Percentiles rank a stretch among this genome's conserved stretches.
Conservation (phyloP, 495 filamentous ascomycete genomes). For the Cercophora scortea region DNA sequence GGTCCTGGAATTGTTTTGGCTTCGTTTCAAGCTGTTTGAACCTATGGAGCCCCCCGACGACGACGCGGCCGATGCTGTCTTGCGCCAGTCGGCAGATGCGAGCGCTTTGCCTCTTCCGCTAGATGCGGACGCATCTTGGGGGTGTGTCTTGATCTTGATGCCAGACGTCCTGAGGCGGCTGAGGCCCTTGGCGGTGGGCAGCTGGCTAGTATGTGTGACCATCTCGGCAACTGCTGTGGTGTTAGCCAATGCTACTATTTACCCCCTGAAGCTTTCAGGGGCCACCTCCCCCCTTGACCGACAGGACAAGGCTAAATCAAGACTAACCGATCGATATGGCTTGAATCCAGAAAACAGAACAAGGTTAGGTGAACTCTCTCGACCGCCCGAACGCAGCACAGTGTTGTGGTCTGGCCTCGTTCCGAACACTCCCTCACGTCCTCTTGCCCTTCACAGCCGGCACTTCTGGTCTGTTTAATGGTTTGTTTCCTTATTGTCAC, state of each 20-base stretch:
- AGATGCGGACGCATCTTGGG: constrained; percentile 1
- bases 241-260: not conserved
- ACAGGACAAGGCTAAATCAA: no score
- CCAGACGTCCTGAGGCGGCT: constrained; percentile 5
- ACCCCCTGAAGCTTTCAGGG: no score
- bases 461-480: no score
- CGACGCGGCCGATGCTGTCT: constrained; percentile 4
- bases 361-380: no score
- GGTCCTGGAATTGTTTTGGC: constrained; percentile 1
- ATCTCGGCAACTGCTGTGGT: constrained; percentile 2
- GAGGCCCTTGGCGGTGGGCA: not conserved
- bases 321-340: no score
- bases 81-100: constrained; percentile 22
- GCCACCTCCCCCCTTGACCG: no score
- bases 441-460: no score
- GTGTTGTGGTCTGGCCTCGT: no score
- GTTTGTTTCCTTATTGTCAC: no score
- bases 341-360: no score
- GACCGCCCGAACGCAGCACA: no score
- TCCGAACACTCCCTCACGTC: no score
- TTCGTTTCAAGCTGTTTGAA: not conserved
- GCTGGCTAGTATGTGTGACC: constrained; percentile 4
- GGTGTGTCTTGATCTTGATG: constrained; percentile 9
- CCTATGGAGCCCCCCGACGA: not conserved
- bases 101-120: constrained; percentile 14